These are phyloP conservation scores for Aspergillus arachidicola DNA, from an alignment of 2,329 filamentous ascomycete genomes.

Conservation along the genomic window DNA sequence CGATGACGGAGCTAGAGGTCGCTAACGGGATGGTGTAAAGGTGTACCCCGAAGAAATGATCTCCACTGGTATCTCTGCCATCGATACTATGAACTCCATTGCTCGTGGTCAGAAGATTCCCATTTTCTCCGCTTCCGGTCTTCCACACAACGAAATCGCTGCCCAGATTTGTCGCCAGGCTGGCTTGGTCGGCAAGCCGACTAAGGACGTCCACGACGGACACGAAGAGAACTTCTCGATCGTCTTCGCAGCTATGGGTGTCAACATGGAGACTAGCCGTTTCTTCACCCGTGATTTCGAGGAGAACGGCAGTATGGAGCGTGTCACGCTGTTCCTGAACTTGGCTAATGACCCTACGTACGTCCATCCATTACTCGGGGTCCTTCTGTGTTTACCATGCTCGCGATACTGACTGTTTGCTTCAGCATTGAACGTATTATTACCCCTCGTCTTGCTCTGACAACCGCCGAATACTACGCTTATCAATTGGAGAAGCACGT, in stretches of 20 bases:
- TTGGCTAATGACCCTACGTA: conserved; percentile 98
- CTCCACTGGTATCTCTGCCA: conserved; percentile 97
- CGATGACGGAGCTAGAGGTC: conserved; percentile 9
- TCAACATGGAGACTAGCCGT: conserved; percentile 96
- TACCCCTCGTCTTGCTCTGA: conserved; percentile 94
- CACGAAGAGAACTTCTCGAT: conserved; percentile 99
- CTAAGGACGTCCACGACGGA: conserved; percentile 93
- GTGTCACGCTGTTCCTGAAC: conserved; percentile 96
- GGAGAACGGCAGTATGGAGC: conserved; percentile 98
- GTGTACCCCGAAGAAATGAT: conserved; percentile 99
- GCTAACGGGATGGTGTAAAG: conserved; percentile 48
- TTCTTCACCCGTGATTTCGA: conserved; percentile 99
- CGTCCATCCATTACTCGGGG: conserved; percentile 39
- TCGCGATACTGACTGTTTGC: conserved; percentile 8
- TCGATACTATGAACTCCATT: conserved; percentile 98
- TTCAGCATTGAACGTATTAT: conserved; percentile 97
- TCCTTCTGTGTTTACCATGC: background rate
- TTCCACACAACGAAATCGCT: conserved; percentile 99
- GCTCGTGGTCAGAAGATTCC: conserved; percentile 99
- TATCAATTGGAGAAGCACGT: conserved; percentile 99
- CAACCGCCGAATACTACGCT: conserved; percentile 98
- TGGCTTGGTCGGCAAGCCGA: conserved; percentile 85
- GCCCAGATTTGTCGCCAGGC: conserved; percentile 98
- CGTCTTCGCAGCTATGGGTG: conserved; percentile 99
- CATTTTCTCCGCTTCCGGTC: conserved; percentile 97